phyloP scores from a whole-genome alignment of 2,329 filamentous ascomycete genomes.

The Aquanectria penicillioides region DNA sequence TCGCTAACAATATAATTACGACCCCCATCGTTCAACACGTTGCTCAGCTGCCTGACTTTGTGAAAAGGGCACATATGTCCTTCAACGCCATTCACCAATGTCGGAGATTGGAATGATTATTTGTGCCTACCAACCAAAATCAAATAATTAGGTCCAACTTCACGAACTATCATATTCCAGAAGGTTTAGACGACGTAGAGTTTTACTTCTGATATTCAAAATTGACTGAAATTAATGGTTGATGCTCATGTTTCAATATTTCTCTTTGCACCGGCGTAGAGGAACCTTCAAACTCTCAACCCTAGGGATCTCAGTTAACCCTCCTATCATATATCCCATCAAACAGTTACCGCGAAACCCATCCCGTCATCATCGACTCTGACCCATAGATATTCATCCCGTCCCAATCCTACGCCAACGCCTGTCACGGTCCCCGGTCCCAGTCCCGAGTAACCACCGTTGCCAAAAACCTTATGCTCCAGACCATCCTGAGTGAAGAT shows the following conservation, averaged over 20 bases:
- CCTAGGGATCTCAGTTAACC: slow-evolving; percentile 12
- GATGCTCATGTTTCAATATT: slow-evolving; percentile 8
- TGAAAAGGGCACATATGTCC: not conserved
- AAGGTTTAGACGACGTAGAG: too few relatives aligned
- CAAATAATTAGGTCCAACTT: too few relatives aligned
- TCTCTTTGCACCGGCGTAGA: slow-evolving; percentile 4
- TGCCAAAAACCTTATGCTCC: slow-evolving; percentile 28
- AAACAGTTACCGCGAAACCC: slow-evolving; percentile 33
- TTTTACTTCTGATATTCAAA: too few relatives aligned
- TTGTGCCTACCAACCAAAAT: too few relatives aligned
- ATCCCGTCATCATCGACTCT: slow-evolving; percentile 34
- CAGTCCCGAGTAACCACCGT: slow-evolving; percentile 25
- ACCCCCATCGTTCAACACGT: too few relatives aligned
- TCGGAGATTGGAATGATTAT: too few relatives aligned
- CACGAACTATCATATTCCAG: too few relatives aligned
- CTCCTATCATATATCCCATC: slow-evolving; percentile 36
- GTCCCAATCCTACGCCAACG: slow-evolving; percentile 40
- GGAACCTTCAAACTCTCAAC: slow-evolving; percentile 5
- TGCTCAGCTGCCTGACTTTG: too few relatives aligned
- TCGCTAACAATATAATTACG: too few relatives aligned
- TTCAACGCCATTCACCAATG: too few relatives aligned
- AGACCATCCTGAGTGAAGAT: slow-evolving; percentile 23
- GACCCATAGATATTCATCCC: slow-evolving; percentile 39
- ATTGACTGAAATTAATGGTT: not conserved
- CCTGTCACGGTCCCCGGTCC: slow-evolving; percentile 34